Base-by-base conservation (phyloP, 2,329 filamentous ascomycete species). In the Didymella pomorum region DNA sequence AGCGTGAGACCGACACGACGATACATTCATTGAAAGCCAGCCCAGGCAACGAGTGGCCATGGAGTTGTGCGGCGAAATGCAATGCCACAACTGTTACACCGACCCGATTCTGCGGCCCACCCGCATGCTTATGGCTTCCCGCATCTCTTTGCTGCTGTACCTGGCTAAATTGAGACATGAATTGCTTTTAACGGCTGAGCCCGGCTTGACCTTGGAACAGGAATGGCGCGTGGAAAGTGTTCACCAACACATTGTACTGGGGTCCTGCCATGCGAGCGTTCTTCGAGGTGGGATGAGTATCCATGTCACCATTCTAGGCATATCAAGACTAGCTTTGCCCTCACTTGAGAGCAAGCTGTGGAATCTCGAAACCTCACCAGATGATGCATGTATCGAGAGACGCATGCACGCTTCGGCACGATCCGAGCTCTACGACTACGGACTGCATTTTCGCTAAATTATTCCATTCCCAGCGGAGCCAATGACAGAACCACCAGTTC, bases 31-130 rank as follows among this genome's bases (percentile, higher is more conserved):
- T 31, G 51, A 9, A 20, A 47, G n/a, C 51, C 50, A 54, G 56
- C 51, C 46, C 46, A 33, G 25, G 33, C 46, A 28, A 54, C 56
- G 41, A 43, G 35, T 52, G 35, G 48, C 35, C n/a, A 47, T 52
- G 45, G 14, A 41, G 18, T 42, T 48, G 26, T 58, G 50, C 46
- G 26, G 50, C 56, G 31, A 44, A 46, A 42, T 26, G 35, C 29
- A 16, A 54, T 39, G 45, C 33, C 50, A 54, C 56, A 50, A 55
- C 20, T 33, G 63, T 68, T 29, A 60, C 61, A 65, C 63, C 29
- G 50, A 61, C 60, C 57, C 62, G 46, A 45, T 51, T 41, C 44
- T 50, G 58, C 56, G 64, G 62, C 52, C 45, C 44, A 51, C 52
- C 64, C 64, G 52, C 55, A 52, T 52, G 20, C 54, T 64, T 56